Evolutionary conservation across 345 rosid species (phyloP).

Genomic region (Brassica napus): DNA sequence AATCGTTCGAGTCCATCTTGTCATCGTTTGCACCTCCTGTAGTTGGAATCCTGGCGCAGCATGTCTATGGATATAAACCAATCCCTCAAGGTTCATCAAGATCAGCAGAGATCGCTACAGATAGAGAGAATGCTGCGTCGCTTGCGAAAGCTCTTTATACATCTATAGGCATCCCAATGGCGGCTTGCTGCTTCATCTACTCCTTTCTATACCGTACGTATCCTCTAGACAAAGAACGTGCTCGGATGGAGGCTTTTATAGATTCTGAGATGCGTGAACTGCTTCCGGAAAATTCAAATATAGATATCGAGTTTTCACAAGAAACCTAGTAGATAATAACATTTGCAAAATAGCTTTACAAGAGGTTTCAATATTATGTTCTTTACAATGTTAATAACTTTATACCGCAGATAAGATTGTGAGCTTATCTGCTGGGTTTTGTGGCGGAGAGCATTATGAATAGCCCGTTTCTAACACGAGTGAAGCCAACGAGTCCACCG

Average conservation of each 20-base stretch:
- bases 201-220: slow-evolving; percentile 73
- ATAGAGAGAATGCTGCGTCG: slow-evolving; percentile 74
- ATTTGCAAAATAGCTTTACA: neutral
- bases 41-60: slow-evolving; percentile 80
- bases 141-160: slow-evolving; percentile 78
- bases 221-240: slow-evolving; percentile 75
- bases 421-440: slow-evolving; percentile 53
- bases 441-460: slow-evolving; percentile 80
- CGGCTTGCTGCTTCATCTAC: slow-evolving; percentile 72
- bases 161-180: slow-evolving; percentile 78
- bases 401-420: neutral
- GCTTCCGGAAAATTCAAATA: slow-evolving; percentile 37
- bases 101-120: slow-evolving; percentile 55
- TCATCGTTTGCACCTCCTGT: slow-evolving; percentile 88
- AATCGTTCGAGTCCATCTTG: slow-evolving; percentile 74
- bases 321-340: neutral
- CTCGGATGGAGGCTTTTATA: slow-evolving; percentile 73
- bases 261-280: slow-evolving; percentile 71
- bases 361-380: neutral
- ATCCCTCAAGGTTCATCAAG: slow-evolving; percentile 51
- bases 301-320: slow-evolving; percentile 28
- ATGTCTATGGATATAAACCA: slow-evolving; percentile 77
- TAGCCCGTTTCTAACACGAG: slow-evolving; percentile 50
- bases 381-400: slow-evolving; percentile 1
- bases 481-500: slow-evolving; percentile 71